phyloP scores from a whole-genome alignment of 345 rosid genomes.

The Melastoma malabathricum region DNA sequence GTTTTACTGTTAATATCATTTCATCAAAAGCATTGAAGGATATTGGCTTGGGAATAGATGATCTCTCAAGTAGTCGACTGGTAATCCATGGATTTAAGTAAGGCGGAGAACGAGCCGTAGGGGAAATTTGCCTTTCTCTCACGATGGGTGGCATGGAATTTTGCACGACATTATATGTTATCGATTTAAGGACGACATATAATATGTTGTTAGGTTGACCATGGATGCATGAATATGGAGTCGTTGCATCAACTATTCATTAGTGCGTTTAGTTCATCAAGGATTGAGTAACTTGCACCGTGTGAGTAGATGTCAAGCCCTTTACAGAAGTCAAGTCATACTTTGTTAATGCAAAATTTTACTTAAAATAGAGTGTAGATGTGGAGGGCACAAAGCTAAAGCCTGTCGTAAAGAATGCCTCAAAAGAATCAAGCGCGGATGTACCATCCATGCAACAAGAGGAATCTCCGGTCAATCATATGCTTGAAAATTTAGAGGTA shows the following conservation, averaged over 20 bases:
- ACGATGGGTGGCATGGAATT: not conserved
- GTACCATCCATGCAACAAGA: not conserved
- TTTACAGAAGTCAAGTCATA: not conserved
- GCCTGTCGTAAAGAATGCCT: not conserved
- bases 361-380: not conserved
- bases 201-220: not conserved
- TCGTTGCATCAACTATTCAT: conserved; percentile 3
- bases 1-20: not conserved
- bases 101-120: not conserved
- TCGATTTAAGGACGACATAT: not conserved
- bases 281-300: not conserved
- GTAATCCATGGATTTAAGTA: not conserved
- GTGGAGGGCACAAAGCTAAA: not conserved
- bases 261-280: conserved; percentile 1
- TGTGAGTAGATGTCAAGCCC: not conserved
- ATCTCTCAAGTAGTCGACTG: not conserved
- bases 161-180: not conserved
- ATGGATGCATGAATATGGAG: conserved; percentile 7
- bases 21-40: not conserved
- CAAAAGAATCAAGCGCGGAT: not conserved
- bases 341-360: not conserved
- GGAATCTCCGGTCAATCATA: not conserved
- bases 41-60: not conserved
- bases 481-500: not conserved
- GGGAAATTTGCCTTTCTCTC: not conserved